Base-by-base conservation (phyloP, 2,329 filamentous ascomycete species). In the Arthroderma sp. region DNA sequence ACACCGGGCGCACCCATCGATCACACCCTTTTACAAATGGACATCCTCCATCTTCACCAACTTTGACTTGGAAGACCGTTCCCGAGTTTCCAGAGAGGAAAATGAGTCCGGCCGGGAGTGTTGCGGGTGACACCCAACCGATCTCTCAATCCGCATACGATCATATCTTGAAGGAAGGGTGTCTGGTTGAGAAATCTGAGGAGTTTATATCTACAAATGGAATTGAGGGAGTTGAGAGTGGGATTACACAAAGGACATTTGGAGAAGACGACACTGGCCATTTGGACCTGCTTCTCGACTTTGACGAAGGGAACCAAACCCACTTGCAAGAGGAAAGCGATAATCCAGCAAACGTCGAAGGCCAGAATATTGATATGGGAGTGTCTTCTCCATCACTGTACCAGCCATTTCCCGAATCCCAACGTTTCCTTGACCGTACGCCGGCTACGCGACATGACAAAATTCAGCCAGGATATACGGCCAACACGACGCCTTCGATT, bases 261-360 rank as follows among this genome's bases (percentile, higher is more conserved):
- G 52, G 60, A 30, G 63, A 67, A 49, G 66, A 64, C 1, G 66
- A 68, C 43, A 61, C 58, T 44, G 66, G 64, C 3, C 64, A 68
- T 55, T 55, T 69, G 39, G 62, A 70, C 47, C 48, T 70, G 10
- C 49, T 68, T 27, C 60, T 68, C 36, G 60, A 61, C 9, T 33
- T 11, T 28, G 30, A 38, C 4, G 42, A 38, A 7, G 38, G 40
- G 8, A 30, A 37, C 32, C 38, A 36, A 4, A 22, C 36, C 4
- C 46, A 53, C 50, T 29, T 36, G 46, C 48, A 81, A 74, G 53
- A 80, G 80, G 66, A 85, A 80, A 51, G 80, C 70, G 38, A 80
- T 77, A 57, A 84, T 73, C 29, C 79, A 79, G 57, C 81, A 74
- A 49, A 85, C 74, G 44, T 85, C 66, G 29, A 57, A 46, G 59